Evolutionary conservation across 371 early-diverging fungal genomes (phyloP), one percentile per base, ranked within the genome.

Genomic region (Lichtheimia hyalospora): DNA sequence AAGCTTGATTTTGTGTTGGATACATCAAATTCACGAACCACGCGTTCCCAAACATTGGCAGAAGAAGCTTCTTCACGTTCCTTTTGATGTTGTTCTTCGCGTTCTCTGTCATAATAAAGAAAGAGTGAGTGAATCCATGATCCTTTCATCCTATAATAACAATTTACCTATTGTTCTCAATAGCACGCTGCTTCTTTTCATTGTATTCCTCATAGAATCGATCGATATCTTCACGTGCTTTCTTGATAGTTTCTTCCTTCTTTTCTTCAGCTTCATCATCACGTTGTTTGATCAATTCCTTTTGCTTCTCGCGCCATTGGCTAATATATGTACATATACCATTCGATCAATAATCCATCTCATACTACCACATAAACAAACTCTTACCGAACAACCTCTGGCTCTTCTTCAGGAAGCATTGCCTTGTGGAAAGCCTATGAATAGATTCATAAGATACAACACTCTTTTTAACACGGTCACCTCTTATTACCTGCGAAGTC

Each of bases 121-220:
- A 3, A 18, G 44, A 3, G 2, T n/a, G 46, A 16, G 18, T 46
- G 49, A 57, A 34, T 34, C 34, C 3, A 18, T 23, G 42, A 8
- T 39, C 42, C n/a, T 21, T 10, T 54, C 21, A 44, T 49, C 43
- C 25, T 5, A 0, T 57, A 27, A 24, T 43, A 39, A 25, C 14
- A 21, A 27, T 39, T 58, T 79, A 84, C 85, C 89, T 81, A 83
- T 96, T 96, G 60, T 87, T 82, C 60, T 85, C 80, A 54, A 94
- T 85, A 2, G 88, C 75, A 62, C 86, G 86, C 48, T 85, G 84
- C 71, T 92, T 93, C 78, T 90, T 94, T 65, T 90, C 91, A 63
- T 95, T 95, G 69, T 96, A 97, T 46, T 96, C 96, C 58, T 93
- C 95, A 67, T 97, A 97, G 74, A 96, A 96, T 52, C 88, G 84